Percentiles rank a stretch among this genome's conserved stretches.
These are phyloP conservation scores for Paxillus ammoniavirescens DNA, from an alignment of 768 basidiomycete species.

Conservation along the genomic window DNA sequence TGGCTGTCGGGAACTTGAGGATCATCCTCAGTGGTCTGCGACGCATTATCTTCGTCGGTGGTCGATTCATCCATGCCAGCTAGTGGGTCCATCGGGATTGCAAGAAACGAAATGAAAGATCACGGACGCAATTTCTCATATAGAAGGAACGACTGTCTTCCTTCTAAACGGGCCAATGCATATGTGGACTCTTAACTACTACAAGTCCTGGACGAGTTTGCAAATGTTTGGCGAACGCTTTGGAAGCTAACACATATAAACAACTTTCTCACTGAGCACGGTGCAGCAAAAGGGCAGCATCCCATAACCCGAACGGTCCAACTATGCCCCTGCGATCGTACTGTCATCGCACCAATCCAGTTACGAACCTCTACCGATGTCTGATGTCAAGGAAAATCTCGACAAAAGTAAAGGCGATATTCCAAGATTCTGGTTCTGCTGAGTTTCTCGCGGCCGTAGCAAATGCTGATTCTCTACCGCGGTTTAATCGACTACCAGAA, in stretches of 20 bases:
- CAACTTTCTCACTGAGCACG: too few relatives aligned
- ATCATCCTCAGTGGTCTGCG: slow-evolving; percentile 85
- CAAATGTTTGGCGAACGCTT: slow-evolving; percentile 21
- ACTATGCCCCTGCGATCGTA: slow-evolving; percentile 16
- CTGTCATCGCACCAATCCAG: background rate
- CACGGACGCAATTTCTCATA: background rate
- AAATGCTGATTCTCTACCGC: slow-evolving; percentile 15
- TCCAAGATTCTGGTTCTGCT: slow-evolving; percentile 24
- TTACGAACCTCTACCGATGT: background rate
- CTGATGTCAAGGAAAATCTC: slow-evolving; percentile 10
- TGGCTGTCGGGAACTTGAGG: slow-evolving; percentile 69
- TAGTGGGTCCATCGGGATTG: slow-evolving; percentile 16
- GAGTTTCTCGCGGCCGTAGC: slow-evolving; percentile 27
- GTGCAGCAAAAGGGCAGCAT: too few relatives aligned
- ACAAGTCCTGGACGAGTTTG: slow-evolving; percentile 18
- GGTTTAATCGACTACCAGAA: slow-evolving; percentile 22
- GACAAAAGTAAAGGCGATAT: slow-evolving; percentile 13
- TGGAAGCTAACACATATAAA: slow-evolving; percentile 14
- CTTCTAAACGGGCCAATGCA: too few relatives aligned
- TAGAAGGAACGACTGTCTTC: too few relatives aligned
- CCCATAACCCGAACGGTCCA: too few relatives aligned
- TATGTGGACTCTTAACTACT: too few relatives aligned
- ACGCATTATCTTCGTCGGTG: slow-evolving; percentile 62
- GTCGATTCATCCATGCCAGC: slow-evolving; percentile 42
- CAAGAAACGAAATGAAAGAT: background rate